phyloP scores from a whole-genome alignment of 164 flowering plant genomes.

The Dillenia turbinata region DNA sequence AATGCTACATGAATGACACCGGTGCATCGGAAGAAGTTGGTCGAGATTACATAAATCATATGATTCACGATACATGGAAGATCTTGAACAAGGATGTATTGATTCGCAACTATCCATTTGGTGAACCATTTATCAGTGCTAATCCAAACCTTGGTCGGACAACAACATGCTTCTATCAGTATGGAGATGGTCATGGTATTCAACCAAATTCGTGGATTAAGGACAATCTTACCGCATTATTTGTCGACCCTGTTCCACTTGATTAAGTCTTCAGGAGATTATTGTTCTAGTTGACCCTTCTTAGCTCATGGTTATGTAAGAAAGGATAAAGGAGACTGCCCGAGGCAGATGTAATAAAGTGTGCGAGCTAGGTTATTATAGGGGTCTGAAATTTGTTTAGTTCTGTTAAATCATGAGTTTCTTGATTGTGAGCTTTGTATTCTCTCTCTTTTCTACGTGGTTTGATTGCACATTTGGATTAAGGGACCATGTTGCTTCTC shows the following conservation, averaged over 20 bases:
- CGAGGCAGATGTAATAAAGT: too few relatives aligned
- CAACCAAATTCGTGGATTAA: background rate
- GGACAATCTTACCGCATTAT: conserved; percentile 1
- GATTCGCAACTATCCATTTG: background rate
- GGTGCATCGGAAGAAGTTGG: conserved; percentile 20
- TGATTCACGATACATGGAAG: conserved; percentile 21
- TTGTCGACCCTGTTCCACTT: conserved; percentile 12
- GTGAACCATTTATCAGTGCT: background rate
- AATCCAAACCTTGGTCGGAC: conserved; percentile 1
- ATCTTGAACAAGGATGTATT: conserved; percentile 6
- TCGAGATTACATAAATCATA: conserved; percentile 3
- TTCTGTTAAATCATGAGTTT: too few relatives aligned
- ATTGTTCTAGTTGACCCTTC: too few relatives aligned
- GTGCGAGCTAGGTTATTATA: too few relatives aligned
- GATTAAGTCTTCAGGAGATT: too few relatives aligned
- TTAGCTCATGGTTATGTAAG: too few relatives aligned
- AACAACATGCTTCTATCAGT: conserved; percentile 5
- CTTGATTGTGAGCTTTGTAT: too few relatives aligned
- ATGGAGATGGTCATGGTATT: conserved; percentile 20
- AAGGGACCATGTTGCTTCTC: too few relatives aligned
- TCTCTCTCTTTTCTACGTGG: too few relatives aligned
- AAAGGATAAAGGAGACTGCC: too few relatives aligned
- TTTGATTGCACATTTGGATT: too few relatives aligned
- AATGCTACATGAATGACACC: conserved; percentile 22
- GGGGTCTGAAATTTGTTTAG: too few relatives aligned